Conservation (phyloP, 257 asterid species). For the Gentiana macrophylla region DNA sequence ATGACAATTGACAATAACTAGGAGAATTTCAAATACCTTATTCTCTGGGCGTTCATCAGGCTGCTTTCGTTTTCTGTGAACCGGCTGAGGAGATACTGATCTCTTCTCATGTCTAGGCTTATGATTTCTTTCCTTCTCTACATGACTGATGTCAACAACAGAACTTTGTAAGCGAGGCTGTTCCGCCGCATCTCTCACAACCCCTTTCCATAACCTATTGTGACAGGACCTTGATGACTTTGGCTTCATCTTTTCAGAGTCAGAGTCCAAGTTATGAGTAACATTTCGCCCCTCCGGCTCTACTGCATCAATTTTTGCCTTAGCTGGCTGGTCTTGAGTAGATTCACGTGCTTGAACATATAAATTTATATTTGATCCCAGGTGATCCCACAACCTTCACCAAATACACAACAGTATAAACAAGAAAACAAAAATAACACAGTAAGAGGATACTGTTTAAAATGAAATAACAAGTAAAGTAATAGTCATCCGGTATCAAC, state of each 20-base stretch:
- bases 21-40: conserved; percentile 33
- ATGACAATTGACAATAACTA: background rate
- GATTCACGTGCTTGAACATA: conserved; percentile 44
- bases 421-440: conserved; percentile 10
- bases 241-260: conserved; percentile 31
- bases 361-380: conserved; percentile 47
- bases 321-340: conserved; percentile 25
- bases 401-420: conserved; percentile 7
- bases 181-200: conserved; percentile 28
- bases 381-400: conserved; percentile 91
- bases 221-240: conserved; percentile 25
- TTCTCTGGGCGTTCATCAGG: conserved; percentile 36
- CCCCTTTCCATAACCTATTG: conserved; percentile 36
- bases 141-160: conserved; percentile 18
- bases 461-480: background rate
- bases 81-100: conserved; percentile 41
- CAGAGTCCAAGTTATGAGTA: conserved; percentile 35
- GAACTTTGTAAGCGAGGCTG: conserved; percentile 31
- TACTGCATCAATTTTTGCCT: conserved; percentile 16
- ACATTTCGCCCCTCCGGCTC: conserved; percentile 30
- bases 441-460: too few relatives aligned
- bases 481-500: conserved; percentile 4
- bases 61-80: conserved; percentile 47
- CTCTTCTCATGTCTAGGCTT: conserved; percentile 28
- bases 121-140: conserved; percentile 31